Evolutionary conservation across 2,329 filamentous ascomycete species (phyloP).

Genomic region (Diaporthe caulivora): DNA sequence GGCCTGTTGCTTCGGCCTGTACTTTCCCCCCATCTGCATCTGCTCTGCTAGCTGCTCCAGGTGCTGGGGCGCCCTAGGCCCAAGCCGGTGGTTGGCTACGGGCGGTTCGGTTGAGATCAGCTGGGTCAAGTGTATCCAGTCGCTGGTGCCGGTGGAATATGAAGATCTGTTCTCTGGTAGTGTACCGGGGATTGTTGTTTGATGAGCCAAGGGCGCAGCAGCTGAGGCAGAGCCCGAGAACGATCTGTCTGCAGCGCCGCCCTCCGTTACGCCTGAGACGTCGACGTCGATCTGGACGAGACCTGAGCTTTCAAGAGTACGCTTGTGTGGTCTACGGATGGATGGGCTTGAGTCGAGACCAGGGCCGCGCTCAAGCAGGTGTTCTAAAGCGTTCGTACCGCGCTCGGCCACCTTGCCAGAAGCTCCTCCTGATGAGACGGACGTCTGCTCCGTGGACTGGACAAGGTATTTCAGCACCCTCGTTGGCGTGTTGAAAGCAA

Average conservation of each 20-base stretch:
- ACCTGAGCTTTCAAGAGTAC: not conserved
- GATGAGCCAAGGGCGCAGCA: not conserved
- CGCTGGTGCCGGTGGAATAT: not conserved
- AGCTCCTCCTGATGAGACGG: slow-evolving; percentile 41
- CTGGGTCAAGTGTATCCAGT: slow-evolving; percentile 26
- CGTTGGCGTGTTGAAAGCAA: slow-evolving; percentile 60
- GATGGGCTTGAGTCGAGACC: not conserved
- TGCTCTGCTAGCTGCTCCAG: slow-evolving; percentile 65
- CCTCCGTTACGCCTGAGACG: not conserved
- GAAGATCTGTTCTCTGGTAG: not conserved
- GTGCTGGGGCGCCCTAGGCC: slow-evolving; percentile 55
- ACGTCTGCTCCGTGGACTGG: slow-evolving; percentile 49
- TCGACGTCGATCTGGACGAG: not conserved
- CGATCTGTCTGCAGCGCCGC: not conserved
- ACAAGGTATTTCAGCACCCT: slow-evolving; percentile 64
- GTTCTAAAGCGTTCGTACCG: not conserved
- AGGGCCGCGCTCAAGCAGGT: not conserved
- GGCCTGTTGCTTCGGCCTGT: slow-evolving; percentile 61
- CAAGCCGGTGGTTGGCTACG: slow-evolving; percentile 58
- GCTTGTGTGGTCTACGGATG: not conserved
- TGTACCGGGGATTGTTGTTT: not conserved
- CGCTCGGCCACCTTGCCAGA: not conserved
- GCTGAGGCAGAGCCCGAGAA: not conserved
- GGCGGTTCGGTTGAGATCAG: slow-evolving; percentile 56
- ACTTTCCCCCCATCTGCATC: slow-evolving; percentile 65